phyloP scores from a whole-genome alignment of 2,329 filamentous ascomycete species.

The Ophiosphaerella narmari region DNA sequence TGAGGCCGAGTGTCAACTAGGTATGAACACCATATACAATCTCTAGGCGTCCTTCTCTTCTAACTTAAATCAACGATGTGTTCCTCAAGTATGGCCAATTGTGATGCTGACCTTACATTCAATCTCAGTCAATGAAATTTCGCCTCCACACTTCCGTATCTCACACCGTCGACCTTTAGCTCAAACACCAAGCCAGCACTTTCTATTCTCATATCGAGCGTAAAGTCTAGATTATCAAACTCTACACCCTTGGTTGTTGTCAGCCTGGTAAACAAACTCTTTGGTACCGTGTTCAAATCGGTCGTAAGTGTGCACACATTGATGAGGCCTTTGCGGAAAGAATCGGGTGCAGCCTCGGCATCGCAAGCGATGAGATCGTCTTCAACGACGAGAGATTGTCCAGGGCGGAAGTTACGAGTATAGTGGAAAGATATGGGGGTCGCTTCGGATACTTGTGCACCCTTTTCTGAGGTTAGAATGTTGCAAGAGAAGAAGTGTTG shows the following conservation, averaged over 20 bases:
- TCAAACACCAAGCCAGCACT: slow-evolving; percentile 78
- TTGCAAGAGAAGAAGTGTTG: not conserved
- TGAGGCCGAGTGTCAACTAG: no score
- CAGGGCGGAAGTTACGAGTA: slow-evolving; percentile 80
- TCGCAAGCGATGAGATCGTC: slow-evolving; percentile 81
- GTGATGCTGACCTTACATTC: not conserved
- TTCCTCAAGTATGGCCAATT: no score
- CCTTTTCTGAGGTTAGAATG: slow-evolving; percentile 51
- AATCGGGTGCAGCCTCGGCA: slow-evolving; percentile 66
- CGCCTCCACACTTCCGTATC: slow-evolving; percentile 77
- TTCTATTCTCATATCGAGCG: slow-evolving; percentile 81
- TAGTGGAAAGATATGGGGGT: slow-evolving; percentile 82
- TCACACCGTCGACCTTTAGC: slow-evolving; percentile 75
- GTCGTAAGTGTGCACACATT: slow-evolving; percentile 82
- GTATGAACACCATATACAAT: no score
- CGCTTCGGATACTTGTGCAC: slow-evolving; percentile 74
- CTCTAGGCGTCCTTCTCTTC: no score
- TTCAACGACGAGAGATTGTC: slow-evolving; percentile 76
- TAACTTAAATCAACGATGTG: no score
- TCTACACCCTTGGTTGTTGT: slow-evolving; percentile 80
- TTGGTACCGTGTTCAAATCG: slow-evolving; percentile 75
- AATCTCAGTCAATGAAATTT: slow-evolving; percentile 67
- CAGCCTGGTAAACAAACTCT: slow-evolving; percentile 72
- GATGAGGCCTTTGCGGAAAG: slow-evolving; percentile 58
- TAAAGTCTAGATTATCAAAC: slow-evolving; percentile 82